phyloP scores from a whole-genome alignment of 2,329 filamentous ascomycete species.

The Fusarium coffeatum region DNA sequence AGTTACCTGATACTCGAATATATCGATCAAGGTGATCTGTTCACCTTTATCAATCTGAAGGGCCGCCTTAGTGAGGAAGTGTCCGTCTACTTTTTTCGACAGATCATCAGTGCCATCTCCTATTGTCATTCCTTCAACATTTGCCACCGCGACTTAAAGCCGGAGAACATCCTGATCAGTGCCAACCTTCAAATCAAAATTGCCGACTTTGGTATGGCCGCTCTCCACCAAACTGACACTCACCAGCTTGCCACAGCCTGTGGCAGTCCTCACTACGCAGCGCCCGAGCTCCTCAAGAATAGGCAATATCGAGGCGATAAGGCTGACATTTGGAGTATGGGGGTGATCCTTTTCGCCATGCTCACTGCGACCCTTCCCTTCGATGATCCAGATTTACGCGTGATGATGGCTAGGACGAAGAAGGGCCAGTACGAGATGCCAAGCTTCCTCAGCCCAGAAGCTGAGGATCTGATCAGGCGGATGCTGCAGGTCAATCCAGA shows the following conservation, averaged over 20 bases:
- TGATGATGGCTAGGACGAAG: slow-evolving; percentile 71
- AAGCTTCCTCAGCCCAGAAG: slow-evolving; percentile 72
- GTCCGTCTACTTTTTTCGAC: slow-evolving; percentile 86
- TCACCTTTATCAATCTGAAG: slow-evolving; percentile 82
- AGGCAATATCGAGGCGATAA: slow-evolving; percentile 83
- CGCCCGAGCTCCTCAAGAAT: slow-evolving; percentile 87
- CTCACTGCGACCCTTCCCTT: slow-evolving; percentile 88
- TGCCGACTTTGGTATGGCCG: slow-evolving; percentile 98
- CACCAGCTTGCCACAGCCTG: slow-evolving; percentile 89
- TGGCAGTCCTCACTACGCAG: slow-evolving; percentile 96
- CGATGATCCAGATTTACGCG: slow-evolving; percentile 71
- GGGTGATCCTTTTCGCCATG: slow-evolving; percentile 89
- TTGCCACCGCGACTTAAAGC: slow-evolving; percentile 95
- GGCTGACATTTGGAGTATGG: slow-evolving; percentile 95
- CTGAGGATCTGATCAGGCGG: slow-evolving; percentile 79
- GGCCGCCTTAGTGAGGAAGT: slow-evolving; percentile 83
- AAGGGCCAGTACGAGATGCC: slow-evolving; percentile 71
- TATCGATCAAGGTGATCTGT: slow-evolving; percentile 82
- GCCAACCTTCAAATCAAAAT: slow-evolving; percentile 84
- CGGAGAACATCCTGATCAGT: slow-evolving; percentile 94
- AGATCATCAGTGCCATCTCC: slow-evolving; percentile 90
- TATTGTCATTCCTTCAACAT: slow-evolving; percentile 97
- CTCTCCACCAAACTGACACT: slow-evolving; percentile 81
- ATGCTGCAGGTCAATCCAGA: slow-evolving; percentile 85
- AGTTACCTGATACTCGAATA: slow-evolving; percentile 97